Conservation (phyloP, 331 rosid species). For the Malus hybrid region DNA sequence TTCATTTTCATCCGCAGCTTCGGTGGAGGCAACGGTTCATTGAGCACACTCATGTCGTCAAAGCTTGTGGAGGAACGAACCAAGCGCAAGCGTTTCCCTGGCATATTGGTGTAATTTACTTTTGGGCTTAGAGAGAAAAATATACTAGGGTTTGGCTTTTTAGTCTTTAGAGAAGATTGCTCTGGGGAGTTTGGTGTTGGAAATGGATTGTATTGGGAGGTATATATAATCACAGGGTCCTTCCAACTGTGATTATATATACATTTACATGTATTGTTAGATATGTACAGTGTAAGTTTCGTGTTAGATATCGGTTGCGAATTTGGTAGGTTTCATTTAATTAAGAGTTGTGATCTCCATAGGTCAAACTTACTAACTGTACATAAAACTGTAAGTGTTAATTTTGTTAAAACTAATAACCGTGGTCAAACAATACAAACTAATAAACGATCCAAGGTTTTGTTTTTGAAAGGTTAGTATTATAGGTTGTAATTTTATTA, state of each 20-base stretch:
- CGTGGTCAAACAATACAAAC: not conserved
- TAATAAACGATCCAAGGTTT: not conserved
- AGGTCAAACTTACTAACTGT: not conserved
- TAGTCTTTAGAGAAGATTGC: not conserved
- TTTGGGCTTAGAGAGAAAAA: not conserved
- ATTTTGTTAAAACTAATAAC: not conserved
- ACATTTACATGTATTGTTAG: not conserved
- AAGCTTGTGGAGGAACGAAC: conserved; percentile 5
- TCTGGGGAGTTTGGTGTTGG: not conserved
- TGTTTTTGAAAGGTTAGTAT: not conserved
- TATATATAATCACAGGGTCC: too few species aligned
- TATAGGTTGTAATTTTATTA: too few species aligned
- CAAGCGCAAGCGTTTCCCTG: conserved; percentile 12
- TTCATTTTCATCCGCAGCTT: not conserved
- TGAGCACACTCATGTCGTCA: not conserved
- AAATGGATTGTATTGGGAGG: not conserved
- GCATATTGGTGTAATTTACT: not conserved
- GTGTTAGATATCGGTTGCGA: too few species aligned
- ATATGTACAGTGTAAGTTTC: too few species aligned
- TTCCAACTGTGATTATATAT: not conserved
- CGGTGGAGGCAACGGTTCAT: not conserved
- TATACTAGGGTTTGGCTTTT: not conserved
- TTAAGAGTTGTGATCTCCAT: not conserved
- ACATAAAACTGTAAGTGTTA: not conserved
- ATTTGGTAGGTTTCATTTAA: not conserved